phyloP scores from a whole-genome alignment of 2,329 filamentous ascomycete species.

The Fusarium piperis region DNA sequence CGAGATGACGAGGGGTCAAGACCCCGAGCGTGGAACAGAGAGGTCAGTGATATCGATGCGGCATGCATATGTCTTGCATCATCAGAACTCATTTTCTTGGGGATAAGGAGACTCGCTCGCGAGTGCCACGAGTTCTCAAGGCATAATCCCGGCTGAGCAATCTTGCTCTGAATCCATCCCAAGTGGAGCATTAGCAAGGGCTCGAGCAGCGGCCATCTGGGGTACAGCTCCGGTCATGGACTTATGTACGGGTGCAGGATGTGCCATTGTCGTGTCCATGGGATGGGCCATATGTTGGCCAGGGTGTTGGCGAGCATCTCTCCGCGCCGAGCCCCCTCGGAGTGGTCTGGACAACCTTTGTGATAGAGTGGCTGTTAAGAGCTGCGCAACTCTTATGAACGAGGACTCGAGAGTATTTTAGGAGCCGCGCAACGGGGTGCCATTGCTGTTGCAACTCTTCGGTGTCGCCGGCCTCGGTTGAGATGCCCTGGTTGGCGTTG shows the following conservation, averaged over 20 bases:
- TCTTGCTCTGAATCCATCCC: conserved; percentile 25
- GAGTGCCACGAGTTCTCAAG: background rate
- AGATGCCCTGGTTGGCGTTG: conserved; percentile 24
- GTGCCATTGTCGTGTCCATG: conserved; percentile 21
- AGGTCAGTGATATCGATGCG: background rate
- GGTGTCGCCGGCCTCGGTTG: conserved; percentile 14
- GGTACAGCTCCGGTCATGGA: conserved; percentile 34
- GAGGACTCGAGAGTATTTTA: background rate
- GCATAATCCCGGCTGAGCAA: conserved; percentile 10
- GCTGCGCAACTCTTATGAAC: background rate
- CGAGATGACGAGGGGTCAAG: background rate
- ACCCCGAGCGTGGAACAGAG: background rate
- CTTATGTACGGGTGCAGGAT: conserved; percentile 18
- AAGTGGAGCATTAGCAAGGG: conserved; percentile 32
- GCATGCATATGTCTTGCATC: conserved; percentile 3
- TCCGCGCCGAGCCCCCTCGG: background rate
- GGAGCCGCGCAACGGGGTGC: conserved; percentile 1
- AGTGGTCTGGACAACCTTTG: background rate
- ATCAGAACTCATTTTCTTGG: background rate
- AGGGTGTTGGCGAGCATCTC: background rate
- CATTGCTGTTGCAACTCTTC: conserved; percentile 7
- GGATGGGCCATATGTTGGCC: background rate
- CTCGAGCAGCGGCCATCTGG: conserved; percentile 31
- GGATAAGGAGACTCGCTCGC: background rate
- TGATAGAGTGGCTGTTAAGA: background rate